phyloP scores from a whole-genome alignment of 129 eudicot genomes.

The Artemisia tridentata region DNA sequence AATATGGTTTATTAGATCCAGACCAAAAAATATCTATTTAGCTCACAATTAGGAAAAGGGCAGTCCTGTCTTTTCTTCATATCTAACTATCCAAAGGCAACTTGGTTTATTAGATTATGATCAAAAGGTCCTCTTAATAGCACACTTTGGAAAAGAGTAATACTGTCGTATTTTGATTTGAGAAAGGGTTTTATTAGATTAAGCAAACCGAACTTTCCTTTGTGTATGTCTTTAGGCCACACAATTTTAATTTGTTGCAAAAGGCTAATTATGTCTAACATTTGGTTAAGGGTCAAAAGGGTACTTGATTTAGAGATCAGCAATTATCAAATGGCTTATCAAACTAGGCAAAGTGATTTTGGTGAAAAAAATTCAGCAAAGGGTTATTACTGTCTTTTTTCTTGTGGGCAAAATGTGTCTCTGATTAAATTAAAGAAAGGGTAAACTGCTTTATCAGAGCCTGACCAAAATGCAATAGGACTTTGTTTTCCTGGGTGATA shows the following conservation, averaged over 20 bases:
- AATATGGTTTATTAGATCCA: background rate
- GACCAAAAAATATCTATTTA: slow-evolving; percentile 13
- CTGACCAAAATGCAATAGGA: slow-evolving; percentile 18
- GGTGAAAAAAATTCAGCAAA: background rate
- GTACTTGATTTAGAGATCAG: background rate
- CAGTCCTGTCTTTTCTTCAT: slow-evolving; percentile 12
- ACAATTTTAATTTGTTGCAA: background rate
- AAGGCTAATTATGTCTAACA: too few species aligned
- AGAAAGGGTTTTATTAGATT: background rate
- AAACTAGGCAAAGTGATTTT: too few species aligned
- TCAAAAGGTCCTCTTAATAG: background rate
- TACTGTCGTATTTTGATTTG: background rate
- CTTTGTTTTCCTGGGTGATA: slow-evolving; percentile 25
- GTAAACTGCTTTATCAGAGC: slow-evolving; percentile 9
- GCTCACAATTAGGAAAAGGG: slow-evolving; percentile 28
- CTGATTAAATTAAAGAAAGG: slow-evolving; percentile 12
- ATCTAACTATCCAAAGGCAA: slow-evolving; percentile 4
- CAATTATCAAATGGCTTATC: too few species aligned
- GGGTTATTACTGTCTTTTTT: background rate
- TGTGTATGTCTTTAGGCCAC: background rate
- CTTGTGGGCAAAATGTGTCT: slow-evolving; percentile 13
- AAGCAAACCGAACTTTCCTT: background rate
- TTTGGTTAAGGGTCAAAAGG: background rate
- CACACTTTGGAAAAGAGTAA: background rate
- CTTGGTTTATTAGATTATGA: slow-evolving; percentile 2